Evolutionary conservation across 1,284 basidiomycete species (phyloP).

Genomic region (Trametes hirsuta): DNA sequence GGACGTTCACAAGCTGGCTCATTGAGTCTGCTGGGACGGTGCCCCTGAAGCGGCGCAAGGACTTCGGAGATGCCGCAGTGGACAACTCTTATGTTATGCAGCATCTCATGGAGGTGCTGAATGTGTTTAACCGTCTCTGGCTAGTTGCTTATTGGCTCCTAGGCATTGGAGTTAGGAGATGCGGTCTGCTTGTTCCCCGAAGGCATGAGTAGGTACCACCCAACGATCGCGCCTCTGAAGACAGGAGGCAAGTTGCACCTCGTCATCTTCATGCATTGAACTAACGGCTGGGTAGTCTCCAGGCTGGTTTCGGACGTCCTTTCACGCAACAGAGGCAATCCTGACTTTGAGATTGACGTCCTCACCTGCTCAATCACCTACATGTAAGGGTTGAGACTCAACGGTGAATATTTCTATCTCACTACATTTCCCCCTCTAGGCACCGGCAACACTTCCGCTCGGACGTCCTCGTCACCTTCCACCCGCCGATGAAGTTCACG

Average conservation of each 20-base stretch:
- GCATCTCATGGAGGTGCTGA: conserved; percentile 63
- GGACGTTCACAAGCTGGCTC: conserved; percentile 85
- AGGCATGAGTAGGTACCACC: conserved; percentile 82
- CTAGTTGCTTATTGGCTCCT: not conserved
- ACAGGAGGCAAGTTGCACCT: conserved; percentile 64
- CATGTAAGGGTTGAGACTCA: conserved; percentile 49
- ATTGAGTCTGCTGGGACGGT: conserved; percentile 86
- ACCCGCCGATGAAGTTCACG: conserved; percentile 69
- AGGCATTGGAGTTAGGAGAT: conserved; percentile 80
- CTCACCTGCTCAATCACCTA: conserved; percentile 84
- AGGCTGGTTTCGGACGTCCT: conserved; percentile 80
- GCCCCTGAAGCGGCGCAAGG: conserved; percentile 77
- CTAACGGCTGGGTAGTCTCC: conserved; percentile 53
- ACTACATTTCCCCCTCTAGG: conserved; percentile 27
- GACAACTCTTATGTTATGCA: conserved; percentile 75
- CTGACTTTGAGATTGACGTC: conserved; percentile 72
- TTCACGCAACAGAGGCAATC: conserved; percentile 67
- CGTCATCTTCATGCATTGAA: not conserved
- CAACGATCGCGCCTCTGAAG: conserved; percentile 80
- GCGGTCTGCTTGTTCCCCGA: conserved; percentile 84
- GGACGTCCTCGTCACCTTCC: conserved; percentile 84
- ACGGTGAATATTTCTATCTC: not conserved
- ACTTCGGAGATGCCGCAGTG: conserved; percentile 52
- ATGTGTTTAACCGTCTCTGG: not conserved
- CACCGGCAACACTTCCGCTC: conserved; percentile 81